These are phyloP conservation scores for Cutaneotrichosporon dermatis DNA, from an alignment of 1,284 basidiomycete species.

Conservation along the genomic window DNA sequence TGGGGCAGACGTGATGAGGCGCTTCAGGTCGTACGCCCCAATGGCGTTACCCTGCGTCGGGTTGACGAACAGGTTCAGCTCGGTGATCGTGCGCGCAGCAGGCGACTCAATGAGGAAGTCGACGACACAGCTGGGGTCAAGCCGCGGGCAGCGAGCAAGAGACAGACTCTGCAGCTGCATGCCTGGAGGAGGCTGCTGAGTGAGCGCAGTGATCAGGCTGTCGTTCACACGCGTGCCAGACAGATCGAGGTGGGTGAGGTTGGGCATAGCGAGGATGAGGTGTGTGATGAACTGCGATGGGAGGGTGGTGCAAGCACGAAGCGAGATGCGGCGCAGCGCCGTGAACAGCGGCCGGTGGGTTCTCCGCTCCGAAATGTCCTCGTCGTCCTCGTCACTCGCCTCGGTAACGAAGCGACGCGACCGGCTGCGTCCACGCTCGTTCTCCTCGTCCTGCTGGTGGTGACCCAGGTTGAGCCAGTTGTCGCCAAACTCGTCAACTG, in stretches of 20 bases:
- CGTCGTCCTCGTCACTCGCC: constrained; percentile 19
- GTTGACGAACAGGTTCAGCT: constrained; percentile 87
- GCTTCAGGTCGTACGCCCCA: constrained; percentile 61
- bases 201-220: constrained; percentile 48
- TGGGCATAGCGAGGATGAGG: constrained; percentile 57
- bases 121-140: constrained; percentile 74
- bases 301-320: constrained; percentile 77
- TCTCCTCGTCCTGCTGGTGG: constrained; percentile 54
- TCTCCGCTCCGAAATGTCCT: constrained; percentile 45
- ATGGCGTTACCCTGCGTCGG: constrained; percentile 79
- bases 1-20: constrained; percentile 70
- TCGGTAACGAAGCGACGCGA: constrained; percentile 11
- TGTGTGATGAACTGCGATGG: constrained; percentile 66
- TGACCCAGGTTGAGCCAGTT: constrained; percentile 56
- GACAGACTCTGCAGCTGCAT: constrained; percentile 73
- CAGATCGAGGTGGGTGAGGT: constrained; percentile 52
- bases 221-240: constrained; percentile 66
- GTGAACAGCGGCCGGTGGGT: constrained; percentile 55
- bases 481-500: constrained; percentile 75
- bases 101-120: constrained; percentile 69
- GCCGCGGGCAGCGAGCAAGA: constrained; percentile 78
- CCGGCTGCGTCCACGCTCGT: constrained; percentile 47
- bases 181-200: constrained; percentile 55
- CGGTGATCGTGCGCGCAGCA: constrained; percentile 59
- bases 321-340: constrained; percentile 72